Base-by-base conservation (phyloP, 2,329 filamentous ascomycete species). In the Epichloe aotearoae region DNA sequence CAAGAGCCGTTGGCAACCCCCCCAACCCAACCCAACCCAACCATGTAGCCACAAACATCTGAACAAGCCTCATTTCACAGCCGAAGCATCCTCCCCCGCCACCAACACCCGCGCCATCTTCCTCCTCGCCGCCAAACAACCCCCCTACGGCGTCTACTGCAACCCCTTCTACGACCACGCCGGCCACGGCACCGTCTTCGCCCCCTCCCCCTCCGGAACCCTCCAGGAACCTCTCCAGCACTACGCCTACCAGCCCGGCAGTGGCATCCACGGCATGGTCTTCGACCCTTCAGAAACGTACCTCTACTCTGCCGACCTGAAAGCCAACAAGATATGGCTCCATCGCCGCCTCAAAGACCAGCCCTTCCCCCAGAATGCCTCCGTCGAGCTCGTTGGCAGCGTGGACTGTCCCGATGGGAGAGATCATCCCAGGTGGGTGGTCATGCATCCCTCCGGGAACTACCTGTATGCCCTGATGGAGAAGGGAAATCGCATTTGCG, bases 51-150 rank as follows among this genome's bases (percentile, higher is more conserved):
- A 30, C 30, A 30, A 30, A 30, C 10, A 30, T 30, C 30, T 30
- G 8, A 30, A 30, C 26, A 30, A 30, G 30, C 10, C 30, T 30
- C 30, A 10, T n/a, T 42, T 20, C 33, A 56, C 61, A 88, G 84
- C 82, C 53, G 74, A 75, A 59, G 87, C 88, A 47, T 75, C 80
- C 58, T 79, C 79, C 55, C 77, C 77, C 53, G 77, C 83, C 49
- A 88, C 86, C 53, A 90, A 89, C 68, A 95, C 88, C 5, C 82
- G 88, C 55, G 88, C 88, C 60, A 95, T 95, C 67, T 95, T 95
- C 72, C 77, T 91, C 52, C 80, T 95, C 47, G 84, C 88, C 33
- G 86, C 87, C 20, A 77, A 82, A 58, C 78, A 87, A 60, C 76
- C 1, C 88, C 88, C 88, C 0, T 87, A 88, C 66, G 80, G 79